Evolutionary conservation across 768 basidiomycete species (phyloP), one percentile per base, ranked within the genome.

Genomic region (Daedaleopsis nitida): DNA sequence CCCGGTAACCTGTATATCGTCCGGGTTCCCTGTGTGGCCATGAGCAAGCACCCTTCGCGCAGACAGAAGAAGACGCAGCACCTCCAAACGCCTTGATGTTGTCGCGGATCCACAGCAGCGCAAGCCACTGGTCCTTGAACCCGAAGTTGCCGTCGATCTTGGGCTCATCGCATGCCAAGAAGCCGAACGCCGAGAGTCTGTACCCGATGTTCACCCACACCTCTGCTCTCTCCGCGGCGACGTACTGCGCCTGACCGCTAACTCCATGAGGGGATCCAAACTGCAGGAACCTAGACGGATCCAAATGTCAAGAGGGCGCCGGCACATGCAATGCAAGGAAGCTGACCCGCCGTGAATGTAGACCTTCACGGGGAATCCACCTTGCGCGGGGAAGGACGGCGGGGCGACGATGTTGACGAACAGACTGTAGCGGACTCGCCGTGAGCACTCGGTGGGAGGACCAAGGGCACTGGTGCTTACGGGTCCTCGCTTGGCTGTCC

Each of bases 111-210:
- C 90, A 92, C 65, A 82, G 75, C n/a, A 92, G 68, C 0, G 86
- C 90, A 19, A 89, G 68, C 90, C 90, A 92, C 66, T 89, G 89
- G 67, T 92, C 91, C 72, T 91, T 92, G 77, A 92, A 92, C 0
- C 91, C 90, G 70, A 87, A 92, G 67, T 92, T 93, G 3, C 91
- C 91, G 16, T 77, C 76, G 49, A 92, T 69, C 44, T 74, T 69
- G 13, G 88, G 88, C 59, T 82, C 71, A 48, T 88, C 86, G 64
- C 80, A 81, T 0, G 88, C 89, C 21, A 93, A 75, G 68, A 91
- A 93, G 0, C 91, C 91, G 66, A 92, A 88, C 1, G 82, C 89
- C 0, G 88, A 89, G 14, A 92, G 76, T 21, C 90, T 83, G 69
- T 91, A 91, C 38, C 88, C 90, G 13, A 92, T 81, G 66, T 91